phyloP scores from a whole-genome alignment of 2,329 filamentous ascomycete genomes.

The Paecilomyces sp. region DNA sequence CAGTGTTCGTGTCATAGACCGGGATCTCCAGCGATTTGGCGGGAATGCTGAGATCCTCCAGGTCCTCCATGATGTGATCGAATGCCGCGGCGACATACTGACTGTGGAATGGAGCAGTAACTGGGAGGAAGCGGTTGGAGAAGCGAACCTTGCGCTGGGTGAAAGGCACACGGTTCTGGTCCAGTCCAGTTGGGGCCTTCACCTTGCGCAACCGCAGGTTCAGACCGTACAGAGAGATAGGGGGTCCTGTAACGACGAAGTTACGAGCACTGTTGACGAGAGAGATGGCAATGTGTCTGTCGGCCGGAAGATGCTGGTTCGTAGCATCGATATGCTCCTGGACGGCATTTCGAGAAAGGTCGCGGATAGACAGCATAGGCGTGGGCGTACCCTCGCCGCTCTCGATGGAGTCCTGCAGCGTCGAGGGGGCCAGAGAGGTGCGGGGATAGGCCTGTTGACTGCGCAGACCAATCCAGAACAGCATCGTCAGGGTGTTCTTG shows the following conservation, averaged over 20 bases:
- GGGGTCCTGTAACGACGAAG: constrained; percentile 92
- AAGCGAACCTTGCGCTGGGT: constrained; percentile 96
- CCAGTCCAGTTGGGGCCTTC: constrained; percentile 93
- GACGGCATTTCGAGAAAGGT: constrained; percentile 78
- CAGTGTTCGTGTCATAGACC: constrained; percentile 84
- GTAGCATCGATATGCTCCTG: constrained; percentile 96
- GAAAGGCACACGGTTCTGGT: constrained; percentile 89
- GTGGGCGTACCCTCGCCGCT: constrained; percentile 93
- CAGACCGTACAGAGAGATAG: constrained; percentile 90
- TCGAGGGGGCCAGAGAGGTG: constrained; percentile 84
- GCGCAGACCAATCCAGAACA: constrained; percentile 97
- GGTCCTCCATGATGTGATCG: constrained; percentile 74
- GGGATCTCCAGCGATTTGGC: constrained; percentile 69
- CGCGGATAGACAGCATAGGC: constrained; percentile 95
- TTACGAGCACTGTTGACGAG: constrained; percentile 95
- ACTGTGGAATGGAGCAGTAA: constrained; percentile 98
- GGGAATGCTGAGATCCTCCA: constrained; percentile 73
- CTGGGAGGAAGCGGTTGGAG: constrained; percentile 92
- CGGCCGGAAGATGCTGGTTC: constrained; percentile 88
- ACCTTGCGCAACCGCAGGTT: constrained; percentile 93
- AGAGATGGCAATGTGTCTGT: constrained; percentile 91
- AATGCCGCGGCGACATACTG: constrained; percentile 81
- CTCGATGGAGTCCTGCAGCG: constrained; percentile 87
- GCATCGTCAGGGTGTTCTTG: constrained; percentile 74
- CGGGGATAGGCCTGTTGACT: constrained; percentile 96